Base-by-base conservation (phyloP, 805 yeast species). In the Wickerhamiella dianesei region DNA sequence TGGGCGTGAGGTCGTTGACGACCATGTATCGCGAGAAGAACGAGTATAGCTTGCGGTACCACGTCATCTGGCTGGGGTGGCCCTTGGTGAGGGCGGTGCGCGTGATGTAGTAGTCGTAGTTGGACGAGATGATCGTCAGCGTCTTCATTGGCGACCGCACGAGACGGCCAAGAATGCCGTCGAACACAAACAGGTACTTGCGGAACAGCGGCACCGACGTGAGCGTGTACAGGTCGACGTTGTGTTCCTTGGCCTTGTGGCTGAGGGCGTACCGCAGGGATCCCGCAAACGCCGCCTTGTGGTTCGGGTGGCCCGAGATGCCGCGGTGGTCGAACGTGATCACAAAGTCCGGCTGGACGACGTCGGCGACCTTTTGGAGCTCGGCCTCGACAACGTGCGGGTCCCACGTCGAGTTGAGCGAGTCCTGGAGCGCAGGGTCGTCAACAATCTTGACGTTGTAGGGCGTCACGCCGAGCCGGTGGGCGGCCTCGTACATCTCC, bases 21-120 rank as follows among this genome's bases (percentile, higher is more conserved):
- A 79, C 77, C 69, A 84, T 75, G 64, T 86, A 89, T 51, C 88
- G 70, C 50, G 95, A 81, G 46, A 79, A 63, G 4, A 75, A 49
- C 59, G 92, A 68, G 96, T 96, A 92, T 1, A 86, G 80, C 67
- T 82, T 83, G 54, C 98, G 72, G 62, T 81, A 92, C 96, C 96
- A 89, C 6, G 82, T 88, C 83, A 92, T 83, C 62, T 92, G 98
- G 1, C 94, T 77, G 51, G 71, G 70, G 64, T 92, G 97, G 2
- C 82, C 94, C 53, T 71, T 71, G 2, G 79, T 66, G 95, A 89
- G 86, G 3, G 95, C 82, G 0, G 81, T 72, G 46, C 79, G 69
- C 3, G 73, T 58, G 13, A 17, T 66, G 61, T 53, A 65, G 44
- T 52, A 56, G 46, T 53, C 55, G 41, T 40, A 35, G 48, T 47